Base-by-base conservation (phyloP, 2,329 filamentous ascomycete species). In the Tolypocladium album region DNA sequence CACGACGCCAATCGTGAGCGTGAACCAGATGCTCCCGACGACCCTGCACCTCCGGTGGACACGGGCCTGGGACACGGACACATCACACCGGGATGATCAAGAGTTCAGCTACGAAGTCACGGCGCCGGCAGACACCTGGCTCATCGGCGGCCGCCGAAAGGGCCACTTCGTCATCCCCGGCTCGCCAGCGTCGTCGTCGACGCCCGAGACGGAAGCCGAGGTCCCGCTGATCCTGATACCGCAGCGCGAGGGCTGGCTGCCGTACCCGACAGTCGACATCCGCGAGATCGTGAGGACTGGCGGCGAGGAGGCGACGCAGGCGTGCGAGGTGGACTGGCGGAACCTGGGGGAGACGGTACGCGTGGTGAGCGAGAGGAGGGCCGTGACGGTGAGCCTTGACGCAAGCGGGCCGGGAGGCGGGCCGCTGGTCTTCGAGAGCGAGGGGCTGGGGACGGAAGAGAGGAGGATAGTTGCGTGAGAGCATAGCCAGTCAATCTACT, bases 41-140 rank as follows among this genome's bases (percentile, higher is more conserved):
- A 83, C 79, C 0, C 76, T 92, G 2, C 78, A 79, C 47, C 77
- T 88, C 13, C 80, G 79, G 62, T 88, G 84, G 82, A 87, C 85
- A 12, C 79, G 84, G 36, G 72, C 77, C 2, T 88, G 85, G 85
- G 82, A 87, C 64, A 83, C 80, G 0, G 71, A 74, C 0, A 70
- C 74, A 17, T 61, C 71, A 1, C 62, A 69, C 12, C 64, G 70
- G 20, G 76, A 78, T 0, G 79, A 84, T 27, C 77, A 92, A 1
- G 86, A 92, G 63, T 96, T 96, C 68, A 85, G 87, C 64, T 95
- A 94, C 72, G 92, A 96, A 65, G 79, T 97, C 27, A 84, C 85
- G 17, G 87, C 88, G 0, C 84, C 86, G 20, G 76, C 82, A 2
- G 91, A 93, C 45, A 81, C 84, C 0, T 97, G 93, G 93, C 82